Evolutionary conservation across 2,329 filamentous ascomycete genomes (phyloP).

Genomic region (Alternaria conjuncta): DNA sequence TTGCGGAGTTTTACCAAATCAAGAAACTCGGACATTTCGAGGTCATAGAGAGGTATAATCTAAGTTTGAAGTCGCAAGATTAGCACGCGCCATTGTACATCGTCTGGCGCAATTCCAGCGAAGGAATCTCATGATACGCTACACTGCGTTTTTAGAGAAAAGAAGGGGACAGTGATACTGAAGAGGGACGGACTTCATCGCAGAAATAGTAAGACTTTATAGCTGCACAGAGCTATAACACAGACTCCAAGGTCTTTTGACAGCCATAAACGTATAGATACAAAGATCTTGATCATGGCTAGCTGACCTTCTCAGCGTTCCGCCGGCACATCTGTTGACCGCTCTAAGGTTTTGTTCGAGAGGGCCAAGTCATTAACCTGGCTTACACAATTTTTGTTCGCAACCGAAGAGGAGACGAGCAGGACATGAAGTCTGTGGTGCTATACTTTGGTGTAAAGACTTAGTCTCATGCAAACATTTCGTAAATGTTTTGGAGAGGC

Average conservation of each 20-base stretch:
- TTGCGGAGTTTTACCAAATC: neutral
- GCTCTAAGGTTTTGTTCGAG: neutral
- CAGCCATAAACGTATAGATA: neutral
- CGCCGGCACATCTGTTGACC: accelerated
- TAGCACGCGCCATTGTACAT: neutral
- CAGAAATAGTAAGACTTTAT: neutral
- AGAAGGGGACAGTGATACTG: neutral
- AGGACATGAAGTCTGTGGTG: too few relatives aligned
- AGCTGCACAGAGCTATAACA: neutral
- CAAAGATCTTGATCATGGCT: neutral
- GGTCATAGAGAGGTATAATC: accelerated
- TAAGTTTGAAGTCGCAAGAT: neutral
- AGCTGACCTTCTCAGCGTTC: neutral
- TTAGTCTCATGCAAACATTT: accelerated
- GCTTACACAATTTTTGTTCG: too few relatives aligned
- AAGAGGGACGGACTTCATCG: neutral
- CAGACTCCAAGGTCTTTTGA: neutral
- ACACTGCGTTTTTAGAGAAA: neutral
- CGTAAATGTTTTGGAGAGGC: neutral
- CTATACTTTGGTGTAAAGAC: neutral
- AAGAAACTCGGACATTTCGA: neutral
- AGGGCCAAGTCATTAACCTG: neutral
- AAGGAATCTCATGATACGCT: neutral
- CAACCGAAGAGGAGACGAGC: too few relatives aligned
- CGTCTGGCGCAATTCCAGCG: neutral